A percentile compares a stretch with the other conserved stretches of the same genome.
These are phyloP conservation scores for Hygrophoropsis aurantiaca DNA, from an alignment of 768 basidiomycete species.

Conservation along the genomic window DNA sequence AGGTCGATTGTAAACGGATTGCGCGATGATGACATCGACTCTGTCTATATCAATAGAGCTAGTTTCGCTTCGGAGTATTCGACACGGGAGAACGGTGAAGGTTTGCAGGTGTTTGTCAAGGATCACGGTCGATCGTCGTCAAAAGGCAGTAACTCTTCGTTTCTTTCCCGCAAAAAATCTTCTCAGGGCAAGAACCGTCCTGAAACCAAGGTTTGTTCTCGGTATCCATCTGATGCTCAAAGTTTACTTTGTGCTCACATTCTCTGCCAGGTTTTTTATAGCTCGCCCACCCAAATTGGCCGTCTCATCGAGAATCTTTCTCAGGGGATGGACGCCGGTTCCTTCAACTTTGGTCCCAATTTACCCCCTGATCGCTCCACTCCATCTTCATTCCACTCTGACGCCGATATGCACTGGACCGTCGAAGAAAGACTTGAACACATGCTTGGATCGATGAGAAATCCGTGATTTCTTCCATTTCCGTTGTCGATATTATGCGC, in stretches of 20 bases:
- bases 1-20: slow-evolving; percentile 83
- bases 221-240: slow-evolving; percentile 1
- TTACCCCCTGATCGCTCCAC: slow-evolving; percentile 50
- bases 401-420: slow-evolving; percentile 62
- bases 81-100: slow-evolving; percentile 42
- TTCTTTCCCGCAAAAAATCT: slow-evolving; percentile 60
- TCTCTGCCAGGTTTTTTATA: slow-evolving; percentile 27
- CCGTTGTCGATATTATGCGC: slow-evolving; percentile 21
- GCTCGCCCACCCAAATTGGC: slow-evolving; percentile 75
- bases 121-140: slow-evolving; percentile 70
- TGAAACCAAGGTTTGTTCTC: slow-evolving; percentile 73
- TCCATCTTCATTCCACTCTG: slow-evolving; percentile 62
- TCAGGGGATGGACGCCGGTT: slow-evolving; percentile 77
- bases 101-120: slow-evolving; percentile 73
- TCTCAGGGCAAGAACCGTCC: slow-evolving; percentile 60
- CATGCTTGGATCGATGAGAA: slow-evolving; percentile 51
- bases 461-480: slow-evolving; percentile 26
- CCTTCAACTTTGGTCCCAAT: slow-evolving; percentile 71
- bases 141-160: slow-evolving; percentile 59
- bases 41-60: slow-evolving; percentile 60
- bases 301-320: slow-evolving; percentile 83
- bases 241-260: slow-evolving; percentile 2
- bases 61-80: slow-evolving; percentile 81
- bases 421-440: slow-evolving; percentile 77
- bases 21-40: slow-evolving; percentile 74